These are phyloP conservation scores for Hanseniaspora jakobsenii DNA, from an alignment of 805 yeast species.

Conservation along the genomic window DNA sequence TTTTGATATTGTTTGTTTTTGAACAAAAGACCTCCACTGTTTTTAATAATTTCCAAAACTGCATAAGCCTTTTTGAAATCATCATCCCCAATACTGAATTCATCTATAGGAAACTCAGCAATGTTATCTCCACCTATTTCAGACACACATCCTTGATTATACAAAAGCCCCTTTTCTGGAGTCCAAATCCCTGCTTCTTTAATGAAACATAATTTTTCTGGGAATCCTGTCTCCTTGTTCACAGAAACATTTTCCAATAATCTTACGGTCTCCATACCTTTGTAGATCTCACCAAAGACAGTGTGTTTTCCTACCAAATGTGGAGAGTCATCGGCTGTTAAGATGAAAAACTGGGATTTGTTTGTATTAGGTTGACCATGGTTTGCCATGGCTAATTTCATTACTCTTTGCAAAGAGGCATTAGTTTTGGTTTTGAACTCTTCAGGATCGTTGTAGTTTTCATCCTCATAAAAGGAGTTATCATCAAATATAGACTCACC, in stretches of 20 bases:
- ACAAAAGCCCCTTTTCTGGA: constrained; percentile 41
- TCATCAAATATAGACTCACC: constrained; percentile 36
- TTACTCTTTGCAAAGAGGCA: constrained; percentile 28
- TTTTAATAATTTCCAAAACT: constrained; percentile 48
- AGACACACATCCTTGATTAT: constrained; percentile 50
- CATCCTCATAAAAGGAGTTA: constrained; percentile 40
- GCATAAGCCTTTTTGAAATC: constrained; percentile 40
- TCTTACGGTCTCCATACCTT: constrained; percentile 59
- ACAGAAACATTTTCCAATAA: constrained; percentile 45
- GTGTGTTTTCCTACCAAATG: constrained; percentile 69
- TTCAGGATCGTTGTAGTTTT: constrained; percentile 36
- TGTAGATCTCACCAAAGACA: constrained; percentile 58
- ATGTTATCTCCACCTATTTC: constrained; percentile 55
- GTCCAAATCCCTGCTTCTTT: constrained; percentile 54
- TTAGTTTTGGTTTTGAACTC: constrained; percentile 24
- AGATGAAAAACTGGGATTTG: constrained; percentile 59
- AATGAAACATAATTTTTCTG: constrained; percentile 36
- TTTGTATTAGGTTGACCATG: constrained; percentile 38
- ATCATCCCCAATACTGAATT: constrained; percentile 44
- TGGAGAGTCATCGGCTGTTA: constrained; percentile 48
- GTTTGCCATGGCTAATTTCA: constrained; percentile 52
- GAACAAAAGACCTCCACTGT: constrained; percentile 51
- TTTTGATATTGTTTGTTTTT: constrained; percentile 40
- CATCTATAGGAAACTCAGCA: constrained; percentile 74
- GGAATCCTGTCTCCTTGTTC: constrained; percentile 33